Base-by-base conservation (phyloP, 1,284 basidiomycete genomes). In the Naganishia cerealis region DNA sequence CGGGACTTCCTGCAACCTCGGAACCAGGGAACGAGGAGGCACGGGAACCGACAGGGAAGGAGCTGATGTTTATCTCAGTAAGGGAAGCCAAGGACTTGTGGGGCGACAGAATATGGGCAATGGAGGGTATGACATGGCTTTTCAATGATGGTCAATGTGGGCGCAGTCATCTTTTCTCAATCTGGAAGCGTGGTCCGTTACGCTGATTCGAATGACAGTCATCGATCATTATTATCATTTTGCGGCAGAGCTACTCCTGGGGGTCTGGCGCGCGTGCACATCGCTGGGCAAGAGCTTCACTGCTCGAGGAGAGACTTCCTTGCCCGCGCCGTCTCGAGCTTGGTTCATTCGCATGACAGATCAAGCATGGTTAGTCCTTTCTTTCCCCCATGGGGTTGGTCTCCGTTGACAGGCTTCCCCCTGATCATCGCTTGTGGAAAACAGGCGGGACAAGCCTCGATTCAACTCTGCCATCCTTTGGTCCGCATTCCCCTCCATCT, bases 161-260 rank as follows among this genome's bases (percentile, higher is more conserved):
- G 79, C 75, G 24, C 9, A 33, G 15, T 24, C n/a, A 39, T 21
- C 13, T 21, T 46, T 10, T 7, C 33, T 53, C 7, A 18, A 33
- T 15, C 86, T 87, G 24, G 36, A 33, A 33, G 29, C 29, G 39
- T 0, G n/a, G 24, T 42, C 18, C 3, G 40, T 29, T 38, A 52
- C 8, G 50, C 63, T 66, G 39, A 57, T 21, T 10, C 40, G 21
- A 21, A 12, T 36, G 26, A 10, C 59, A 85, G 84, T 91, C 82
- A 84, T 91, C 38, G 82, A 84, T 66, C 90, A 92, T 76, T 91
- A 90, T 77, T 92, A 91, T 78, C 90, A 92, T 79, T 87, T 90
- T 71, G 88, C 88, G 42, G 90, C 87, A 0, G 90, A 92, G 75
- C 84, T 90, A 58, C 79, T 90, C 67, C 81, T 91, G 56, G 89